Percentiles rank a stretch among this genome's conserved stretches.
Conservation (phyloP, 2,329 filamentous ascomycete genomes). For the Leptographium galeiforme region DNA sequence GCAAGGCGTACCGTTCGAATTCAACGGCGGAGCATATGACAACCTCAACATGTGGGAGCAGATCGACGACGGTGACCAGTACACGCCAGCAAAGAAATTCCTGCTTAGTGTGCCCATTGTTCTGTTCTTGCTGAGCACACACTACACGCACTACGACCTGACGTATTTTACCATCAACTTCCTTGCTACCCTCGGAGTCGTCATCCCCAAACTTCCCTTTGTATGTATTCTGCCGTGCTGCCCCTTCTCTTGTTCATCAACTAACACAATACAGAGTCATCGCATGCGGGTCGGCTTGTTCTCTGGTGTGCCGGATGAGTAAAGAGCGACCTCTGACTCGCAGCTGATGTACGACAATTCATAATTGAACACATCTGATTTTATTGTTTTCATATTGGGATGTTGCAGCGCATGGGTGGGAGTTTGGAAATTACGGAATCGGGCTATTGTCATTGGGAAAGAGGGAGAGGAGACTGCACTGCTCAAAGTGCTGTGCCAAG, state of each 20-base stretch:
- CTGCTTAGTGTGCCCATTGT: constrained; percentile 86
- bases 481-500: background rate
- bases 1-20: constrained; percentile 93
- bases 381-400: background rate
- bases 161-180: constrained; percentile 98
- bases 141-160: constrained; percentile 97
- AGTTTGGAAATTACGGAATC: constrained; percentile 8
- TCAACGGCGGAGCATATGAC: constrained; percentile 96
- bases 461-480: background rate
- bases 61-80: constrained; percentile 97
- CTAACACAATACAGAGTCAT: constrained; percentile 46
- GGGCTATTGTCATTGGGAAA: constrained; percentile 1
- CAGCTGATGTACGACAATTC: background rate
- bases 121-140: constrained; percentile 90
- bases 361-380: background rate
- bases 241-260: background rate
- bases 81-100: constrained; percentile 98
- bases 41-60: constrained; percentile 99
- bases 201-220: constrained; percentile 91
- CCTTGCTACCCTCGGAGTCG: constrained; percentile 77
- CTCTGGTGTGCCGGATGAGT: constrained; percentile 53
- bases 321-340: background rate
- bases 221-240: constrained; percentile 37
- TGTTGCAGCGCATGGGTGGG: constrained; percentile 8
- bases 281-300: constrained; percentile 66